Base-by-base conservation (phyloP, 2,329 filamentous ascomycete genomes). In the Alternaria arborescens region DNA sequence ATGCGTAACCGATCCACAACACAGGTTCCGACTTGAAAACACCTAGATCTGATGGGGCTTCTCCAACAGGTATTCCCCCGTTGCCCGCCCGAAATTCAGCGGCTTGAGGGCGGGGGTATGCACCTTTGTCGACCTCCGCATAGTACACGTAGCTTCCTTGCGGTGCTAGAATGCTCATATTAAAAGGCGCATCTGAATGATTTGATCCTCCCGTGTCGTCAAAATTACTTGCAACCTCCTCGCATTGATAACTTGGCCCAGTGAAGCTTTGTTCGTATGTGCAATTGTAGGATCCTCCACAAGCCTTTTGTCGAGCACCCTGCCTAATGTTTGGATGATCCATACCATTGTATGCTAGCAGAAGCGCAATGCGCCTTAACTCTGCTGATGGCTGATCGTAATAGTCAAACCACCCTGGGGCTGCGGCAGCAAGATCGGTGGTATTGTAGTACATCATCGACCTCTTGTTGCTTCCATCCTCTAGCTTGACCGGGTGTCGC, bases 391-490 rank as follows among this genome's bases (percentile, higher is more conserved):
- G 76, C 53, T 76, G 71, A 32, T 78, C 75, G 47, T 73, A 79
- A 34, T 78, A 78, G 46, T 79, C 77, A 34, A 77, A 78, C 65
- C 69, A 77, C 0, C 70, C 71, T 16, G 61, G 55, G 2, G 44
- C 32, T 5, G 47, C 64, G 0, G 52, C 68, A 4, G 61, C 32
- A 1, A 64, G 53, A 48, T 75, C 72, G 1, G 77, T 78, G 2
- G 76, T 78, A 36, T 78, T 79, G 58, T 70, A 76, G 52, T 68
- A 78, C 61, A 75, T 71, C 7, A 77, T 18, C 0, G 73, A 75
- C 51, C 66, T 70, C 52, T 69, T 74, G 28, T 65, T 70, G 8
- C 61, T 65, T 6, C 70, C 70, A 44, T 71, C 67, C 0, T 52
- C 32, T 38, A 68, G 53, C 8, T 73, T 70, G 4, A 70, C 68